phyloP scores from a whole-genome alignment of 1,139 yeast genomes.

The Pneumocystis oryctolagi region DNA sequence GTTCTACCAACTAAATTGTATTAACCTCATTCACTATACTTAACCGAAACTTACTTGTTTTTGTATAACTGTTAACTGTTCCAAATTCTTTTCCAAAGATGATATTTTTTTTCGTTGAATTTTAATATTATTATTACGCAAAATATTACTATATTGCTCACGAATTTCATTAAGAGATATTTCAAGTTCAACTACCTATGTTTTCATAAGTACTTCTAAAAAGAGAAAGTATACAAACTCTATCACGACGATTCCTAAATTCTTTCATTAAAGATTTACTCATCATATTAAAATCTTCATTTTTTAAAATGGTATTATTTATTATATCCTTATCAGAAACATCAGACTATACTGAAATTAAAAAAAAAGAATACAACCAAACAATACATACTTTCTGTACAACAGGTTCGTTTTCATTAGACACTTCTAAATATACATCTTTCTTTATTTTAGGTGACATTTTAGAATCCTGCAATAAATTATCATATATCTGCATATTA shows the following conservation, averaged over 20 bases:
- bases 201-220: conserved; percentile 1
- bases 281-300: conserved; percentile 21
- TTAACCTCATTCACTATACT: not conserved
- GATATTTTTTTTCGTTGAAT: conserved; percentile 27
- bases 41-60: conserved; percentile 19
- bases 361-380: not conserved
- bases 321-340: not conserved
- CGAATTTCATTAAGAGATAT: conserved; percentile 28
- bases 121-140: conserved; percentile 20
- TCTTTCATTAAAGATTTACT: conserved; percentile 30
- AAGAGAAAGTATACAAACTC: conserved; percentile 10
- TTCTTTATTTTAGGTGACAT: not conserved
- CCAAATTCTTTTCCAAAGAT: conserved; percentile 33
- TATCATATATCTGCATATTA: not conserved
- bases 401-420: not conserved
- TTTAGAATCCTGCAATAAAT: not conserved
- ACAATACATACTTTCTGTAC: not conserved
- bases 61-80: conserved; percentile 31
- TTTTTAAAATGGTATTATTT: conserved; percentile 4
- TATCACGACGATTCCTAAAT: conserved; percentile 30
- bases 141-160: conserved; percentile 24
- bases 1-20: conserved; percentile 28
- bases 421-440: not conserved
- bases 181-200: conserved; percentile 30
- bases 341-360: not conserved